Evolutionary conservation across 2,329 filamentous ascomycete species (phyloP), one percentile per base, ranked within the genome.

Genomic region (Penicillium sp.): DNA sequence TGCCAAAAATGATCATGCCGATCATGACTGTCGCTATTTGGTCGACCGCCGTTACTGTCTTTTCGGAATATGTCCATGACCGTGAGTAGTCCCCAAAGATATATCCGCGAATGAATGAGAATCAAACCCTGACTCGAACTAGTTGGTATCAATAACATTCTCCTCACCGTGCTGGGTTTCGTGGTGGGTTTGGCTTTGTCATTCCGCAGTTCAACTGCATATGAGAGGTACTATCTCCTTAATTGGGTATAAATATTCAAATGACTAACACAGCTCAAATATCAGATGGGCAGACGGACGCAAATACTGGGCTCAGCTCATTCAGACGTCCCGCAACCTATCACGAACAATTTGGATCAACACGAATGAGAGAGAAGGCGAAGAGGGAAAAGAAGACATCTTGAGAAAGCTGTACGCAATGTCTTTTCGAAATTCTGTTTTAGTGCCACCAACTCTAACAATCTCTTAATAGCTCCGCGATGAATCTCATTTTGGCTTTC

Each of bases 331-430:
- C 13, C 81, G 84, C 51, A 84, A 82, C 53, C 68, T 86, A 45
- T 79, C 82, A 4, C 85, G 92, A 19, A 79, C 89, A 9, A 89
- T 94, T 68, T 97, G 92, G 92, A 80, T 96, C 30, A 89, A 96
- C 64, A 79, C 83, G 7, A 66, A 74, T 3, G 88, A 89, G 68
- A 78, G 87, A 14, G 77, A 81, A 61, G 78, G 79, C 29, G 76
- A 82, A 42, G 51, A 77, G 2, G 79, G 80, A 18, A 90, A 90
- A 64, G 79, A 87, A 40, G 85, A 88, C 60, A 66, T 91, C 1
- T 78, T 94, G 11, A 81, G 78, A 51, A 93, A 93, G 72, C 68
- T 90, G 74, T 77, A 74, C 36, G 69, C 13, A 56, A 11, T 27
- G 19, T 9, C 13, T 8, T n/a, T n/a, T 4, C 6, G 10, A 11